Conservation (phyloP, 192 early-diverging fungal genomes). For the Coemansia sp. region DNA sequence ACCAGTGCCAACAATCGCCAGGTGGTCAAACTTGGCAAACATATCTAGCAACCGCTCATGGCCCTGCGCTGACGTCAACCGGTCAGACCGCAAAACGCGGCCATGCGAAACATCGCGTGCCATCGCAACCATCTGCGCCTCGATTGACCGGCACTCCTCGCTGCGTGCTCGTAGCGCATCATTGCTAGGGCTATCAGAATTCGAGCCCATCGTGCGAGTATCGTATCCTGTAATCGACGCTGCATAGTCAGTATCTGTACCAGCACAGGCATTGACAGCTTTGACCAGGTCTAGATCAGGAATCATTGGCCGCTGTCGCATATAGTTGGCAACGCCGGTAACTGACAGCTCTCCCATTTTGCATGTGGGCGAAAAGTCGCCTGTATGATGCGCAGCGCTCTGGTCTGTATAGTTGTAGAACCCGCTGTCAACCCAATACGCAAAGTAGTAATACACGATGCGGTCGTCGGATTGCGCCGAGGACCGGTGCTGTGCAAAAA, state of each 20-base stretch:
- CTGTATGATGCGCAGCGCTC: conserved; percentile 9
- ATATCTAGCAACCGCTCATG: conserved; percentile 28
- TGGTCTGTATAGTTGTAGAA: conserved; percentile 67
- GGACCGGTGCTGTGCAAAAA: conserved; percentile 5
- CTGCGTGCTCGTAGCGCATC: conserved; percentile 4
- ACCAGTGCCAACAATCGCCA: conserved; percentile 31
- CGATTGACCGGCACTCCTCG: conserved; percentile 11
- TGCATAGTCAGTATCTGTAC: conserved; percentile 13
- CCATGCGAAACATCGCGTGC: conserved; percentile 27
- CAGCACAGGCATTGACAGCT: neutral
- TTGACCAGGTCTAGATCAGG: conserved; percentile 24
- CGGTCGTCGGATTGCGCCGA: conserved; percentile 23
- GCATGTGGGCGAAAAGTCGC: conserved; percentile 27
- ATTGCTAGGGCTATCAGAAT: neutral
- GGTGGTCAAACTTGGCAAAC: conserved; percentile 38
- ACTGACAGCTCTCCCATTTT: conserved; percentile 40
- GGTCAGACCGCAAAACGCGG: conserved; percentile 8
- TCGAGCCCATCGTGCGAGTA: conserved; percentile 6
- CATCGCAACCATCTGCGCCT: conserved; percentile 2
- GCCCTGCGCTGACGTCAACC: conserved; percentile 4
- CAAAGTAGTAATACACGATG: conserved; percentile 58
- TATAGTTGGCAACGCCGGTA: conserved; percentile 32
- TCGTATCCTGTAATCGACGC: conserved; percentile 13
- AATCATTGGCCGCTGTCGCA: conserved; percentile 22
- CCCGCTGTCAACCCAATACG: conserved; percentile 90